Evolutionary conservation across 176 grass and related monocot genomes (phyloP).

Genomic region (Leersia perrieri): DNA sequence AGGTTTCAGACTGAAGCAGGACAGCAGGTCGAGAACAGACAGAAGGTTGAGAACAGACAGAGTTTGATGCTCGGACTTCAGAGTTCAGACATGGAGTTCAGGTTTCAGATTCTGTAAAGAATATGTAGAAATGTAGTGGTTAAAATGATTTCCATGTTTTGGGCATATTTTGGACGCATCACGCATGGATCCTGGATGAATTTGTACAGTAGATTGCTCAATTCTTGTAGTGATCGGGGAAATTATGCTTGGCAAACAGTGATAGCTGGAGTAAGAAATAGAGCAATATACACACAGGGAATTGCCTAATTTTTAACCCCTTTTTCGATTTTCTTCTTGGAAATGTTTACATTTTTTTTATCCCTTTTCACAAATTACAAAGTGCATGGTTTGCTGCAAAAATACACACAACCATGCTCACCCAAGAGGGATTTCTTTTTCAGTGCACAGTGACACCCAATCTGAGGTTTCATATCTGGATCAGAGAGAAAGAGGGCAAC

Average conservation of each 20-base stretch:
- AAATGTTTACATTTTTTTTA: conserved; percentile 10
- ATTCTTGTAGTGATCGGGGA: not conserved
- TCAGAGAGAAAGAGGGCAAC: conserved; percentile 17
- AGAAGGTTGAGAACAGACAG: not conserved
- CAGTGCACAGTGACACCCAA: conserved; percentile 12
- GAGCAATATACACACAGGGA: not conserved
- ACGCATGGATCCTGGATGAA: not conserved
- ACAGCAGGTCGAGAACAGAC: not conserved
- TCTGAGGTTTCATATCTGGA: not conserved
- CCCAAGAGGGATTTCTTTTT: conserved; percentile 33
- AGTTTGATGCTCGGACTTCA: not conserved
- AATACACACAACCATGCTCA: conserved; percentile 35
- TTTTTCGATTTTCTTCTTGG: not conserved
- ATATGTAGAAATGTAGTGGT: not conserved
- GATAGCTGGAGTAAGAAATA: too few relatives aligned
- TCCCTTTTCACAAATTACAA: conserved; percentile 32
- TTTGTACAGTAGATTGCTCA: not conserved
- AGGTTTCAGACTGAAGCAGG: not conserved
- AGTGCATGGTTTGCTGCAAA: conserved; percentile 23
- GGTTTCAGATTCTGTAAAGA: not conserved
- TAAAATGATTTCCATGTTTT: not conserved
- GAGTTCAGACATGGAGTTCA: not conserved
- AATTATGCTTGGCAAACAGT: not conserved
- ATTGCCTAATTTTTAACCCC: not conserved
- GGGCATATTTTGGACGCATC: too few relatives aligned